Conservation (phyloP, 805 yeast species). For the Cyberlindnera petersonii region DNA sequence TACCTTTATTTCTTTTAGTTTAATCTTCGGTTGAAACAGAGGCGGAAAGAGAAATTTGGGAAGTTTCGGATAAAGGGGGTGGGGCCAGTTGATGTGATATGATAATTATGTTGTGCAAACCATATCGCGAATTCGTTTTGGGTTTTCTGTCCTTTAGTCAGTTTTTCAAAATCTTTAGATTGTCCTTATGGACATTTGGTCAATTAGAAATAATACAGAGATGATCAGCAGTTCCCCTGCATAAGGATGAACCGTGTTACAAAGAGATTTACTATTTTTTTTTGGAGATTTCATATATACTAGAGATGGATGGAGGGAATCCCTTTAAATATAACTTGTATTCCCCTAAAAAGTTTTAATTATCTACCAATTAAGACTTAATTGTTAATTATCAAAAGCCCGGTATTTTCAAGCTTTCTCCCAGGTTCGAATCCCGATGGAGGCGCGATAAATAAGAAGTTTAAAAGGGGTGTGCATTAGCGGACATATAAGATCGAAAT, state of each 20-base stretch:
- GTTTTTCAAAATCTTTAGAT: no score
- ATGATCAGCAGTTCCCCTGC: conserved; percentile 99
- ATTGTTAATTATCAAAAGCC: no score
- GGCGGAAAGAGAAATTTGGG: not conserved
- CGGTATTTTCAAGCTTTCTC: no score
- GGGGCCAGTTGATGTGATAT: not conserved
- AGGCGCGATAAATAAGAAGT: no score
- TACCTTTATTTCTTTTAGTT: no score
- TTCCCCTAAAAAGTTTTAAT: no score
- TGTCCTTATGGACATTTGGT: conserved; percentile 84
- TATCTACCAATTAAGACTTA: no score
- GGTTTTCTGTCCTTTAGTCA: no score
- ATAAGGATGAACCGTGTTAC: conserved; percentile 99
- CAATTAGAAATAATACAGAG: conserved; percentile 99
- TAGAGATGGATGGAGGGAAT: not conserved
- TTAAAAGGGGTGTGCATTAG: no score
- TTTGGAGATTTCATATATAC: conserved; percentile 6
- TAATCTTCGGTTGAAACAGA: not conserved
- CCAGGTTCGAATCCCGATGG: conserved; percentile 3
- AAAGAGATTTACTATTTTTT: conserved; percentile 80
- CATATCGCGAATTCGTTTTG: not conserved
- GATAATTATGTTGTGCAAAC: not conserved
- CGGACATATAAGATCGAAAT: no score
- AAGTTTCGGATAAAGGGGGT: not conserved
- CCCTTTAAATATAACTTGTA: no score